A percentile compares a stretch with the other conserved stretches of the same genome.
Evolutionary conservation across 176 grass and related monocot genomes (phyloP).

Genomic region (Bothriochloa decipiens): DNA sequence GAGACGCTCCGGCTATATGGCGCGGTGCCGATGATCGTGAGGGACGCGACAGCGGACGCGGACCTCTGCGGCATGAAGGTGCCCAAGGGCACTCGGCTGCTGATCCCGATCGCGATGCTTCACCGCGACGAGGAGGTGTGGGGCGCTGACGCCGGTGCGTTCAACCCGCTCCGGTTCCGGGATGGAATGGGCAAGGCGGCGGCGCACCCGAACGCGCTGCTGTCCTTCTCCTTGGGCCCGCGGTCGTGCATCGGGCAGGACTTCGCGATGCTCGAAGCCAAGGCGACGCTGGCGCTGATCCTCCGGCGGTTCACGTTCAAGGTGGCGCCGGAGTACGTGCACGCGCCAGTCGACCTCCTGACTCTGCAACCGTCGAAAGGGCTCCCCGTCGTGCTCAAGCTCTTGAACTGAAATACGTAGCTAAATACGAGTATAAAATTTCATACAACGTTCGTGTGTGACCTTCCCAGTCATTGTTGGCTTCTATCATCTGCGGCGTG

Average conservation of each 20-base stretch:
- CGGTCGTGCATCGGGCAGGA: slow-evolving; percentile 61
- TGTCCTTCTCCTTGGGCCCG: slow-evolving; percentile 53
- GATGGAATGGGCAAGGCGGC: slow-evolving; percentile 48
- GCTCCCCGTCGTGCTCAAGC: slow-evolving; percentile 42
- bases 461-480: too few relatives aligned
- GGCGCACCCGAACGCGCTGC: slow-evolving; percentile 51
- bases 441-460: too few relatives aligned
- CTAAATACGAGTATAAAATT: too few relatives aligned
- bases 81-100: slow-evolving; percentile 29
- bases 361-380: slow-evolving; percentile 53
- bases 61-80: slow-evolving; percentile 45
- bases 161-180: slow-evolving; percentile 63
- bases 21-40: not conserved
- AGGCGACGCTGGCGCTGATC: slow-evolving; percentile 40
- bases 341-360: slow-evolving; percentile 45
- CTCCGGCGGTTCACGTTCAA: slow-evolving; percentile 55
- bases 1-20: slow-evolving; percentile 61
- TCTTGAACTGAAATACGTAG: not conserved
- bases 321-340: slow-evolving; percentile 58
- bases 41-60: slow-evolving; percentile 21
- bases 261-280: slow-evolving; percentile 65
- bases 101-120: slow-evolving; percentile 49
- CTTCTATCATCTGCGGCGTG: too few relatives aligned
- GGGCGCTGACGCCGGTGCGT: slow-evolving; percentile 50
- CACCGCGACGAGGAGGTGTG: slow-evolving; percentile 61